These are phyloP conservation scores for Hygrophorus pudorinus DNA, from an alignment of 768 basidiomycete genomes.

Conservation along the genomic window DNA sequence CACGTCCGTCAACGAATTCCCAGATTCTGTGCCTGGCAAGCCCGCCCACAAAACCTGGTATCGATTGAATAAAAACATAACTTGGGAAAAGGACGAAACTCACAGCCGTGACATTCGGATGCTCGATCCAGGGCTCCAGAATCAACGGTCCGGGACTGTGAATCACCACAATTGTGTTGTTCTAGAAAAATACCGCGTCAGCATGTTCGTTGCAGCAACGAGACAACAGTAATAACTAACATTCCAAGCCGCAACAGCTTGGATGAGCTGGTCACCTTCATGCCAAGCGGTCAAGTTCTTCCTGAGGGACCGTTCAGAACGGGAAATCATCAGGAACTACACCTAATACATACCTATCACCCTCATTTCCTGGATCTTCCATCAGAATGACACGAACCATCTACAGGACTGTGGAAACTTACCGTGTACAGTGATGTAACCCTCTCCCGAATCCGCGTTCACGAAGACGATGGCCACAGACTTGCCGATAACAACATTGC, in stretches of 20 bases:
- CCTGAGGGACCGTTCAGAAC: conserved; percentile 14
- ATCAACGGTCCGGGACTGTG: conserved; percentile 55
- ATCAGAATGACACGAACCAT: no score
- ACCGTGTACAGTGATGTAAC: conserved; percentile 66
- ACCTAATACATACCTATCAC: conserved; percentile 42
- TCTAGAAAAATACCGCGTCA: conserved; percentile 7
- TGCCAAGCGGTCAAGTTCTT: conserved; percentile 70
- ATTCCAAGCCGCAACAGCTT: conserved; percentile 54
- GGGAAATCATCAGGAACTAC: neutral
- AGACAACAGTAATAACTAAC: no score
- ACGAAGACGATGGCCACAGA: conserved; percentile 75
- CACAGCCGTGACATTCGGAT: conserved; percentile 65
- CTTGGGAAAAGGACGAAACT: conserved; percentile 15
- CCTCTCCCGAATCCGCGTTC: conserved; percentile 78
- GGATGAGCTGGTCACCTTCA: conserved; percentile 60
- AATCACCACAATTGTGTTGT: conserved; percentile 64
- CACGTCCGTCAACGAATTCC: conserved; percentile 62
- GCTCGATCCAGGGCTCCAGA: conserved; percentile 58
- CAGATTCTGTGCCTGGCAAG: conserved; percentile 57
- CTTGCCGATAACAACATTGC: conserved; percentile 33
- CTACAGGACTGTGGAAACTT: no score
- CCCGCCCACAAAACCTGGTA: conserved; percentile 55
- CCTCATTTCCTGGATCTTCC: conserved; percentile 39
- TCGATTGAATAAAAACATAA: neutral
- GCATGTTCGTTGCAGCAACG: no score